These are phyloP conservation scores for Cryptococcus hybrid DNA, from an alignment of 1,284 basidiomycete genomes.

Conservation along the genomic window DNA sequence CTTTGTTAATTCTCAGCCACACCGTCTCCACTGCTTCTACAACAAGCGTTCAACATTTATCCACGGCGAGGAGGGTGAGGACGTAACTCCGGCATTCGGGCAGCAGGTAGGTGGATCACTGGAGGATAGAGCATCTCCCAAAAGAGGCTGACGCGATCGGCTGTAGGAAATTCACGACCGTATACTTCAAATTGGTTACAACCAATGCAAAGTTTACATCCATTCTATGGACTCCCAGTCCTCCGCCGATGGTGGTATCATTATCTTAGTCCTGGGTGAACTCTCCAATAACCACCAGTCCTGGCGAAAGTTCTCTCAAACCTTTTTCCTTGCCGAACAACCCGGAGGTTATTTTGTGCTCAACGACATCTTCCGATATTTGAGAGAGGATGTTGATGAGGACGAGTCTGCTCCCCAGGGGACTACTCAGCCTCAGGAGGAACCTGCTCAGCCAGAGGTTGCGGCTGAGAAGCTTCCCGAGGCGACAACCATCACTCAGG, in stretches of 20 bases:
- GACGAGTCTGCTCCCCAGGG: slow-evolving; percentile 72
- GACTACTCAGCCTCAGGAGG: slow-evolving; percentile 69
- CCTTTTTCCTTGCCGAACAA: slow-evolving; percentile 99
- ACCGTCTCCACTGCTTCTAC: slow-evolving; percentile 98
- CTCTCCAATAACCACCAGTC: slow-evolving; percentile 85
- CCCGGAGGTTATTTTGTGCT: slow-evolving; percentile 99
- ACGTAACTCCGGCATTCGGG: slow-evolving; percentile 76
- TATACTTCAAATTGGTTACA: slow-evolving; percentile 88
- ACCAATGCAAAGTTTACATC: slow-evolving; percentile 98
- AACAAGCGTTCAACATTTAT: slow-evolving; percentile 96
- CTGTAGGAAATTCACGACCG: slow-evolving; percentile 93
- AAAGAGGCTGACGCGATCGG: slow-evolving; percentile 8
- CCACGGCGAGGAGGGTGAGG: slow-evolving; percentile 94
- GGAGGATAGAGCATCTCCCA: neutral
- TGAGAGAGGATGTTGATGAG: slow-evolving; percentile 84
- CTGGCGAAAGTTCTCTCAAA: slow-evolving; percentile 99
- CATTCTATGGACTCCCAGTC: slow-evolving; percentile 92
- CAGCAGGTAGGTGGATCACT: slow-evolving; percentile 67
- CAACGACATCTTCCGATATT: slow-evolving; percentile 99
- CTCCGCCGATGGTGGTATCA: slow-evolving; percentile 91
- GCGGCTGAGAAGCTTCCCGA: slow-evolving; percentile 28
- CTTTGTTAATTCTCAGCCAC: slow-evolving; percentile 96
- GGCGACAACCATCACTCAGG: slow-evolving; percentile 23
- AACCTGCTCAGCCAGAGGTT: slow-evolving; percentile 23
- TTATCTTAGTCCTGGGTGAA: slow-evolving; percentile 99